phyloP scores from a whole-genome alignment of 164 flowering plant species.

The Euptelea pleiosperma region DNA sequence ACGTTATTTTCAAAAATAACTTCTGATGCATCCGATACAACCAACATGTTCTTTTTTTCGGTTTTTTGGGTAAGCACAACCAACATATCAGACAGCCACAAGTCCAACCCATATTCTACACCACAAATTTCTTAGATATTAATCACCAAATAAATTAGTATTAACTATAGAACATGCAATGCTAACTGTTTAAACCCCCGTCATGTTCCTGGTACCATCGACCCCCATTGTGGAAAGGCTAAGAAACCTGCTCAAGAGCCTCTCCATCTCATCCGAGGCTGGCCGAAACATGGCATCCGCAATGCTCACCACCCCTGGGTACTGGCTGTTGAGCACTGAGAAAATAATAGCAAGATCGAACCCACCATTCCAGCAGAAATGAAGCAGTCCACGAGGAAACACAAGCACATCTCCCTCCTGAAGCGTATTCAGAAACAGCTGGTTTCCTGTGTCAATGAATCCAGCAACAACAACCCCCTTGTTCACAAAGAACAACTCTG shows the following conservation, averaged over 20 bases:
- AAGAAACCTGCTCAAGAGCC: conserved; percentile 4
- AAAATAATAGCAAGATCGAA: conserved; percentile 32
- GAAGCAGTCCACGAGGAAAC: conserved; percentile 45
- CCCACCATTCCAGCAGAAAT: conserved; percentile 49
- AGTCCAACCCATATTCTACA: too few species aligned
- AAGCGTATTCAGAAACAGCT: conserved; percentile 33
- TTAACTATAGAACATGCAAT: too few species aligned
- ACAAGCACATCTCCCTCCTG: conserved; percentile 44
- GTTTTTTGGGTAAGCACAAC: too few species aligned
- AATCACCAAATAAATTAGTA: too few species aligned
- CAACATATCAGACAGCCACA: too few species aligned
- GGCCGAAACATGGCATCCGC: conserved; percentile 32
- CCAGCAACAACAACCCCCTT: conserved; percentile 40
- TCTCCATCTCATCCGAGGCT: conserved; percentile 27
- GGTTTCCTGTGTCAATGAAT: conserved; percentile 34
- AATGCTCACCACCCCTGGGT: conserved; percentile 40
- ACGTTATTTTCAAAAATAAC: too few species aligned
- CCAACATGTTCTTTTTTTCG: too few species aligned
- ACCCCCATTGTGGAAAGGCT: too few species aligned
- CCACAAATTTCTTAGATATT: too few species aligned
- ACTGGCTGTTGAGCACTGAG: conserved; percentile 48
- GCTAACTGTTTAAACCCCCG: too few species aligned
- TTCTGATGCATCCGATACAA: too few species aligned
- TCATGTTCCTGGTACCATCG: too few species aligned
- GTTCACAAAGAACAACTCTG: conserved; percentile 39